phyloP scores from a whole-genome alignment of 78 protist genomes.

The Cavenderia fasciculata region DNA sequence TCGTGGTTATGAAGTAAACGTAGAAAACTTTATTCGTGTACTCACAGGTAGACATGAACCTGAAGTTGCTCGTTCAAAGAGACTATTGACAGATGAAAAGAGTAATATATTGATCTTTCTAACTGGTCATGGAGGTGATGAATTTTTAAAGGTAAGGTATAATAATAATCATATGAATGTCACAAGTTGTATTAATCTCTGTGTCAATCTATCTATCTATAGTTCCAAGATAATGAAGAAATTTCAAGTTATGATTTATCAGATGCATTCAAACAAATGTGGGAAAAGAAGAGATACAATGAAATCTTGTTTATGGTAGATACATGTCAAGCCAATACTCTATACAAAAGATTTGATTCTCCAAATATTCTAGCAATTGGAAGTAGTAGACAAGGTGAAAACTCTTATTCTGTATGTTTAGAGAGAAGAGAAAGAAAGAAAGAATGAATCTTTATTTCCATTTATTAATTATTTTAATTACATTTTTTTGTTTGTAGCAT shows the following conservation, averaged over 20 bases:
- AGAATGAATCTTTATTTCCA: not conserved
- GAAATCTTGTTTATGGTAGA: slow-evolving; percentile 91
- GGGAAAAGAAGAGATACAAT: slow-evolving; percentile 83
- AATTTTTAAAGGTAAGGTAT: slow-evolving; percentile 86
- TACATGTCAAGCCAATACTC: slow-evolving; percentile 97
- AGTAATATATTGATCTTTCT: slow-evolving; percentile 92
- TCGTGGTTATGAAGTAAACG: slow-evolving; percentile 94
- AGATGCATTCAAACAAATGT: slow-evolving; percentile 94
- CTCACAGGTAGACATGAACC: slow-evolving; percentile 91
- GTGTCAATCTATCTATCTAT: not conserved
- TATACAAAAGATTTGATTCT: slow-evolving; percentile 50
- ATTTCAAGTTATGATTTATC: slow-evolving; percentile 88
- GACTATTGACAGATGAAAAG: slow-evolving; percentile 85
- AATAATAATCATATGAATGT: too few relatives aligned
- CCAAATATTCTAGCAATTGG: slow-evolving; percentile 89
- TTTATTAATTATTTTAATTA: not conserved
- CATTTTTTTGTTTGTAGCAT: slow-evolving; percentile 58
- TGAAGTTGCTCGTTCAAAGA: slow-evolving; percentile 86
- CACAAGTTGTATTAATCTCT: too few relatives aligned
- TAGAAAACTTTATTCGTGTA: slow-evolving; percentile 93
- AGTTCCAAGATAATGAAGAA: slow-evolving; percentile 97
- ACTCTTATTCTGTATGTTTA: slow-evolving; percentile 83
- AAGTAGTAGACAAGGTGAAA: slow-evolving; percentile 77
- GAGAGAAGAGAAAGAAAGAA: too few relatives aligned
- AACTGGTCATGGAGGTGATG: slow-evolving; percentile 98